Evolutionary conservation across 306 rosid genomes (phyloP).

Genomic region (Pueraria montana): DNA sequence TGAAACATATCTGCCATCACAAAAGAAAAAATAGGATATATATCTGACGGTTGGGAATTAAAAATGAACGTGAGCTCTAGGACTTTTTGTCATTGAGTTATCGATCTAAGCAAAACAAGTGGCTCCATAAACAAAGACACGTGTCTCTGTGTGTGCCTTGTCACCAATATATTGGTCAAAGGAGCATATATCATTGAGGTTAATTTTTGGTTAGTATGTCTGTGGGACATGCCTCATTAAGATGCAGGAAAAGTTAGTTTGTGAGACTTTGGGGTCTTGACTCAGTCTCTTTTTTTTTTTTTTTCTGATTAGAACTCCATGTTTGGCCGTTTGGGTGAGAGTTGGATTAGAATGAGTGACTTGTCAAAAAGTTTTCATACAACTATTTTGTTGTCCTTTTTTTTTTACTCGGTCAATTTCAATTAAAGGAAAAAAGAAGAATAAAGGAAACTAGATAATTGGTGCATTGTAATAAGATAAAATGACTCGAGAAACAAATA

Average conservation of each 20-base stretch:
- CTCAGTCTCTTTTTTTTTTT: background rate
- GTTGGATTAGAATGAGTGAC: background rate
- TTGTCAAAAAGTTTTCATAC: background rate
- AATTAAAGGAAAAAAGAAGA: background rate
- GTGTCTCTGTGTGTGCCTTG: background rate
- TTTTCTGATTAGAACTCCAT: background rate
- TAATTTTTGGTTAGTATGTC: slow-evolving; percentile 31
- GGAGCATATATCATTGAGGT: slow-evolving; percentile 26
- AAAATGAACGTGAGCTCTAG: background rate
- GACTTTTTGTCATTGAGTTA: slow-evolving; percentile 21
- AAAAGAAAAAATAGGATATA: background rate
- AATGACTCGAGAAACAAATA: too few species aligned
- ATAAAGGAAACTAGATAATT: background rate
- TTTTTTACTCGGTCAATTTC: background rate
- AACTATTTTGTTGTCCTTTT: background rate
- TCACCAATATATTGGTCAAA: slow-evolving; percentile 41
- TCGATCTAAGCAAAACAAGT: background rate
- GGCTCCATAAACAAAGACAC: background rate
- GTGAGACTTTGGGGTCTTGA: slow-evolving; percentile 34
- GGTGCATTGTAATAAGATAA: background rate
- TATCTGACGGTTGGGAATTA: slow-evolving; percentile 20
- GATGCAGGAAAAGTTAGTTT: slow-evolving; percentile 35
- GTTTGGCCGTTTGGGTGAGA: background rate
- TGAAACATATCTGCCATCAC: slow-evolving; percentile 34
- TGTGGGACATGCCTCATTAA: slow-evolving; percentile 45